Conservation (phyloP, 169 alveolate species). For the Cryptosporidium sp. region DNA sequence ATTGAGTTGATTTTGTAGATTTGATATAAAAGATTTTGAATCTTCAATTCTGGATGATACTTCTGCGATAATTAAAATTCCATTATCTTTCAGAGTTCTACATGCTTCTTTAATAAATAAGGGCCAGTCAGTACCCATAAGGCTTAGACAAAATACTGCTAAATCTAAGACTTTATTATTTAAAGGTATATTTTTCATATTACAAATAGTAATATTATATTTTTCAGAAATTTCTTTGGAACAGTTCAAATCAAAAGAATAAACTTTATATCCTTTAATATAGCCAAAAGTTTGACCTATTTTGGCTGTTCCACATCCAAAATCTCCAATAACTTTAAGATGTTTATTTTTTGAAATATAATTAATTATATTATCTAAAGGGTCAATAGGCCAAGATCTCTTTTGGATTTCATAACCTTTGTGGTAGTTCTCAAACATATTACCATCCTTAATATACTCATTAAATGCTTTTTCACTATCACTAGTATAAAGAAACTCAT, state of each 20-base stretch:
- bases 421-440: conserved; percentile 81
- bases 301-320: conserved; percentile 83
- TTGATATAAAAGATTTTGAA: neutral
- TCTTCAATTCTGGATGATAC: conserved; percentile 51
- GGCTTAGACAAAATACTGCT: conserved; percentile 85
- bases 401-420: conserved; percentile 81
- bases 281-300: conserved; percentile 77
- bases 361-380: conserved; percentile 73
- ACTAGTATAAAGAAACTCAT: conserved; percentile 80
- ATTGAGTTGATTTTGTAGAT: conserved; percentile 5
- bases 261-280: conserved; percentile 65
- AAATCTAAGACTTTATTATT: conserved; percentile 77
- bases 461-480: conserved; percentile 77
- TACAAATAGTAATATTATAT: conserved; percentile 83
- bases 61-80: conserved; percentile 39
- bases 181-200: conserved; percentile 84
- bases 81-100: conserved; percentile 73
- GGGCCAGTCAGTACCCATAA: conserved; percentile 91
- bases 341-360: conserved; percentile 61
- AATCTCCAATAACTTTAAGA: conserved; percentile 78
- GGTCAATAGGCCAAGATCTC: conserved; percentile 80
- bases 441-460: conserved; percentile 75
- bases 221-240: conserved; percentile 78
- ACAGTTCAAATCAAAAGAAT: conserved; percentile 82
- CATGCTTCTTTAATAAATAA: conserved; percentile 84